Evolutionary conservation across 768 basidiomycete species (phyloP), one percentile per base, ranked within the genome.

Genomic region (Naganishia randhawae): DNA sequence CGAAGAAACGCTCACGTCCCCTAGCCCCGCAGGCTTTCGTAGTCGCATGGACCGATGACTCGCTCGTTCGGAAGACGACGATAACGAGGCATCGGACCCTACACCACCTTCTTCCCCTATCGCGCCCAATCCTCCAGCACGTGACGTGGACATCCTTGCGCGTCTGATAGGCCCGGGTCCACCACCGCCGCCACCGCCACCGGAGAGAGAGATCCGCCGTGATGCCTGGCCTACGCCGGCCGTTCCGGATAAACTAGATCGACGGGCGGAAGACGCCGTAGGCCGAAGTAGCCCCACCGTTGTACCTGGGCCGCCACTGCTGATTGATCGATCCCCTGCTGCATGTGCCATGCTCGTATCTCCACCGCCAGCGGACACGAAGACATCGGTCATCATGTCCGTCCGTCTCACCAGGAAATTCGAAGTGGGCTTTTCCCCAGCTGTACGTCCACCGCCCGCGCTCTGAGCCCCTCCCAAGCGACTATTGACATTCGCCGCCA

Each of bases 41-140:
- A 61, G 57, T 22, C 57, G 22, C 57, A 61, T 61, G 37, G 57
- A 39, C 9, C 57, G 57, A 61, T 61, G 57, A 29, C 57, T 61
- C 32, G 37, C 57, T 25, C 57, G n/a, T 41, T 41, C 57, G 11
- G 32, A 35, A 10, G 29, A 32, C 0, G 54, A 55, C 13, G 54
- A 55, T n/a, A 22, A 19, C 6, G 5, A 39, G 39, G 8, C 37
- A 39, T 35, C 19, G 11, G 41, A 6, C 19, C 8, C 6, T n/a
- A 17, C 45, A n/a, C 14, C 45, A 48, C 51, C 51, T 42, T 61
- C 57, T 41, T 61, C 57, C n/a, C 57, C 39, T 39, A 61, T 61
- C 57, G 57, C 57, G 16, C 57, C 57, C 5, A 61, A 25, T 25
- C 57, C 57, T 27, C 57, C 57, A 35, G 31, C 32, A 37, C 57